These are phyloP conservation scores for Hanseniaspora lachancei DNA, from an alignment of 805 yeast genomes.

Conservation along the genomic window DNA sequence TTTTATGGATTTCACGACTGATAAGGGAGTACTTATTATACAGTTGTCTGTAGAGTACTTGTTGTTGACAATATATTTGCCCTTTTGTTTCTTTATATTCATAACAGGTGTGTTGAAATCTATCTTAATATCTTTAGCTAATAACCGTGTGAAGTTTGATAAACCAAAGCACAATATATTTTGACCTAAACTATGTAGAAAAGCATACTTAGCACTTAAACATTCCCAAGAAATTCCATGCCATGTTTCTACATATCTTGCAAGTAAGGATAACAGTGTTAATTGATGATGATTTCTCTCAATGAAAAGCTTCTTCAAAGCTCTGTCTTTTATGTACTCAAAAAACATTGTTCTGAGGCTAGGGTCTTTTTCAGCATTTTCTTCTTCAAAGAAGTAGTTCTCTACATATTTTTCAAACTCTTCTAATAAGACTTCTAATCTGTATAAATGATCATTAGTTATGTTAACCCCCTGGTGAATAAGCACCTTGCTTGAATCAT, in stretches of 20 bases:
- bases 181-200: conserved; percentile 64
- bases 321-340: conserved; percentile 38
- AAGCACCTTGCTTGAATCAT: conserved; percentile 9
- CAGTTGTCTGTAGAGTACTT: conserved; percentile 38
- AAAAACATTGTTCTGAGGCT: conserved; percentile 35
- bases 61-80: conserved; percentile 19
- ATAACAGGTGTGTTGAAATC: not conserved
- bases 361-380: conserved; percentile 34
- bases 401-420: conserved; percentile 53
- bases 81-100: conserved; percentile 3
- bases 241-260: conserved; percentile 61
- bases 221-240: conserved; percentile 58
- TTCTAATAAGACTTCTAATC: conserved; percentile 33
- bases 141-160: conserved; percentile 25
- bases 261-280: conserved; percentile 39
- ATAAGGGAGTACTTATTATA: conserved; percentile 64
- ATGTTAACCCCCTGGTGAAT: conserved; percentile 17
- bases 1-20: conserved; percentile 31
- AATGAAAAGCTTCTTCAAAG: conserved; percentile 34
- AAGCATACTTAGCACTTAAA: conserved; percentile 55
- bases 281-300: conserved; percentile 35
- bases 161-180: conserved; percentile 54
- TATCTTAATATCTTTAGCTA: conserved; percentile 19
- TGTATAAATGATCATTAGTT: conserved; percentile 22
- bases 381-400: conserved; percentile 35